A percentile compares a stretch with the other conserved stretches of the same genome.
These are phyloP conservation scores for Astrephomene gubernaculifera DNA, from an alignment of 139 green algal species.

Conservation along the genomic window DNA sequence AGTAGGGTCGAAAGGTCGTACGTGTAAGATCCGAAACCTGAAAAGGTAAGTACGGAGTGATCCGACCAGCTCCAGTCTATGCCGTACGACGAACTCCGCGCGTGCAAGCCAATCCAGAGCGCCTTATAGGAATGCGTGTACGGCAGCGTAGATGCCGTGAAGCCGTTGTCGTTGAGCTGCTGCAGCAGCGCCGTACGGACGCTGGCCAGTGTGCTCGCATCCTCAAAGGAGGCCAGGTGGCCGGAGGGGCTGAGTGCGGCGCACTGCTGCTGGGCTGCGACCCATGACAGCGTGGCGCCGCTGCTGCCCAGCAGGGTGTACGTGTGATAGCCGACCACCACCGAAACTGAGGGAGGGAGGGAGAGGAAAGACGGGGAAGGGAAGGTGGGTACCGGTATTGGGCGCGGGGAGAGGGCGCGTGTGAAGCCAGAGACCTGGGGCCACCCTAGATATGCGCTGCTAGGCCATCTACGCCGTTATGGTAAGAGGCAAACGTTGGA, in stretches of 20 bases:
- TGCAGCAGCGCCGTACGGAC: constrained; percentile 1
- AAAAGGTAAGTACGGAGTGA: constrained; percentile 6
- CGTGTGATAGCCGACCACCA: constrained; percentile 10
- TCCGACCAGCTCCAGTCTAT: constrained; percentile 30
- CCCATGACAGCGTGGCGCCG: background rate
- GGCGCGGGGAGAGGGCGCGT: too few species aligned
- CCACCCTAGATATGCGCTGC: too few species aligned
- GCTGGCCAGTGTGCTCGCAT: background rate
- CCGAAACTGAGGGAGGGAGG: constrained; percentile 6
- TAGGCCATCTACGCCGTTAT: too few species aligned
- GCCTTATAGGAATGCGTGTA: constrained; percentile 16
- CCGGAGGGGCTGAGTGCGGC: constrained; percentile 1
- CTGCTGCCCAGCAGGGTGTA: background rate
- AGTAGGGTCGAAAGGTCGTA: background rate
- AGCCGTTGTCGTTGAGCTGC: background rate
- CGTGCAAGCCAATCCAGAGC: constrained; percentile 28
- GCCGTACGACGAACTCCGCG: background rate
- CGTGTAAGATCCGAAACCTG: constrained; percentile 26
- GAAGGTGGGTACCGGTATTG: too few species aligned
- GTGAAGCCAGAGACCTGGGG: too few species aligned
- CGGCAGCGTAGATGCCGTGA: background rate
- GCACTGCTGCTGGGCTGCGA: constrained; percentile 24
- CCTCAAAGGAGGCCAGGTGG: constrained; percentile 30
- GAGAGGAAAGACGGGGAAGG: too few species aligned
- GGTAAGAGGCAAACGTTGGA: too few species aligned